Base-by-base conservation (phyloP, 768 basidiomycete species). In the Paxillus involutus region DNA sequence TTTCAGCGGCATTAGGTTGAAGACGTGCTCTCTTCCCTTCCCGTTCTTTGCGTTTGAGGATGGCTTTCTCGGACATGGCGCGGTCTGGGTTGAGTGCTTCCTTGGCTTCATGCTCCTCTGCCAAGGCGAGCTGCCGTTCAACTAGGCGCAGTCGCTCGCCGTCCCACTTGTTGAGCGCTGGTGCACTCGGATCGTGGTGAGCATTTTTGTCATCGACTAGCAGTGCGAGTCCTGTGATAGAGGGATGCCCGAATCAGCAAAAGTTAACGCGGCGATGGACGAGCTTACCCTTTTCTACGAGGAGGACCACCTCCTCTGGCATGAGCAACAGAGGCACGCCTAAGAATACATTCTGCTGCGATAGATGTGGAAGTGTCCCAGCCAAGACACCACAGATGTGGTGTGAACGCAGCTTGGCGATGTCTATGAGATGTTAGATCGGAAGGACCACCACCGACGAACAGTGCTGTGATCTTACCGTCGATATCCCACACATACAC, bases 291-390 rank as follows among this genome's bases (percentile, higher is more conserved):
- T 89, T 89, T 59, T 88, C 80, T 13, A 98, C 82, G 6, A 98
- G 83, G 32, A 95, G 77, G 11, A 91, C 91, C 9, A 87, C 92
- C 67, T 98, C 97, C 70, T 99, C 97, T 0, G 93, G 91, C 72
- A 91, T 82, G 2, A 98, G 75, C 8, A 91, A 75, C 6, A 97
- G 76, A 1, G 97, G 97, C n/a, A 94, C 73, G 7, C 97, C 97
- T 33, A 99, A 77, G 67, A 99, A 99, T 3, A 89, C 83, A 75
- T 99, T 99, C 72, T 99, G 97, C 63, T 98, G 95, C 2, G 94
- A 86, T 1, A 98, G 79, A 66, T 94, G 93, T 2, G 97, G 95
- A 13, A 99, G 82, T 1, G 97, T 98, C 0, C 97, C 97, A 0
- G 84, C 80, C 42, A 98, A 73, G 42, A 93, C 76, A 35, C 96